These are phyloP conservation scores for Ceratobasidium sp. DNA, from an alignment of 1,284 basidiomycete species.

Conservation along the genomic window DNA sequence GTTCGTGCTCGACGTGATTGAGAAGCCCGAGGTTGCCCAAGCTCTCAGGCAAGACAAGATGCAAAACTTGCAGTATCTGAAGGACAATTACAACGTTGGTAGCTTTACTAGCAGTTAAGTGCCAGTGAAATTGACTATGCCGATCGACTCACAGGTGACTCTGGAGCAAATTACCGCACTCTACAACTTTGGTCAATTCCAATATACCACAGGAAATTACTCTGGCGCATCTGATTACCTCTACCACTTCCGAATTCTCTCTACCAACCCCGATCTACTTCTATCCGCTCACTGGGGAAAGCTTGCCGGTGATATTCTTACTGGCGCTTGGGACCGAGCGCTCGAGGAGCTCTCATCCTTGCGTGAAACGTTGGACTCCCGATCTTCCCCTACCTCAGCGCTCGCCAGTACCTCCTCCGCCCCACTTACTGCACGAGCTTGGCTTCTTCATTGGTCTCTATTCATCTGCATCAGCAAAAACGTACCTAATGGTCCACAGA, in stretches of 20 bases:
- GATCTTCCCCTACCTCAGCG: conserved; percentile 62
- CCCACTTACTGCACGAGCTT: conserved; percentile 94
- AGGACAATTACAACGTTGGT: conserved; percentile 90
- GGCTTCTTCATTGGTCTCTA: conserved; percentile 97
- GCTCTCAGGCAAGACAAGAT: conserved; percentile 93
- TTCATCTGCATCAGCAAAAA: conserved; percentile 98
- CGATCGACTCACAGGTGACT: conserved; percentile 73
- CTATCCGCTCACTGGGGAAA: conserved; percentile 99
- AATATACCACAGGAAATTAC: conserved; percentile 98
- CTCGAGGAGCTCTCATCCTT: conserved; percentile 94
- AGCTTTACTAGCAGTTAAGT: conserved; percentile 44
- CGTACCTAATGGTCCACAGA: conserved; percentile 83
- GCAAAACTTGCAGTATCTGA: conserved; percentile 93
- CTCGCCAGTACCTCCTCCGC: conserved; percentile 60
- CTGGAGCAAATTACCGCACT: conserved; percentile 95
- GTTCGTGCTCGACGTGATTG: conserved; percentile 93
- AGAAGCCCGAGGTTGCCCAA: conserved; percentile 95
- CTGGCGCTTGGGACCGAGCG: conserved; percentile 94
- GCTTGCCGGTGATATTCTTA: conserved; percentile 94
- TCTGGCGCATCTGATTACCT: conserved; percentile 96
- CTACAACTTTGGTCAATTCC: conserved; percentile 98
- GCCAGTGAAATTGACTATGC: conserved; percentile 8
- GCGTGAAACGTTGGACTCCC: conserved; percentile 90
- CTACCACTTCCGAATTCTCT: conserved; percentile 98
- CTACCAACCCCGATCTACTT: conserved; percentile 91